Evolutionary conservation across 2,329 filamentous ascomycete species (phyloP).

Genomic region (Exophiala sideris): DNA sequence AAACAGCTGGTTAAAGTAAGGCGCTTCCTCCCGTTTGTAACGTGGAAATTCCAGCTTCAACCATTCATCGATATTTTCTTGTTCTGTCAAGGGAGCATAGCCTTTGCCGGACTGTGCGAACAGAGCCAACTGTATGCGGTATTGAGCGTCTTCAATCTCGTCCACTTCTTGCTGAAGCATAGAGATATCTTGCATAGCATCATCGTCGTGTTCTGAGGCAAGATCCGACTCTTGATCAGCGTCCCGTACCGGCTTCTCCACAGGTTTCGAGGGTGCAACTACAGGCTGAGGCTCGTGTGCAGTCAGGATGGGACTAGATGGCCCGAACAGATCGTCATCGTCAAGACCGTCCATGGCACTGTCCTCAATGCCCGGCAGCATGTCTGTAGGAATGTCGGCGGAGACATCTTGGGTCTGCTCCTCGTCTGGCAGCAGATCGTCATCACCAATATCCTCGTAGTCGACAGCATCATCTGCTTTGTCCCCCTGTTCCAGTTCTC

Average conservation of each 20-base stretch:
- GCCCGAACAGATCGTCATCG: conserved; percentile 37
- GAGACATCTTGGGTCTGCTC: conserved; percentile 30
- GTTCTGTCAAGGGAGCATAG: conserved; percentile 18
- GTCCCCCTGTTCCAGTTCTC: conserved; percentile 51
- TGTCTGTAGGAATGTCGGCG: conserved; percentile 12
- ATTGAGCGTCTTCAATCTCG: conserved; percentile 31
- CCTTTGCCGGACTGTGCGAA: conserved; percentile 45
- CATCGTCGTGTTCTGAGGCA: conserved; percentile 21
- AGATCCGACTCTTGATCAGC: conserved; percentile 20
- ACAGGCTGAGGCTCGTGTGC: conserved; percentile 6
- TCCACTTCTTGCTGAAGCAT: conserved; percentile 20
- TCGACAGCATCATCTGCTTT: conserved; percentile 93
- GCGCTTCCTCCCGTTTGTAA: conserved; percentile 70
- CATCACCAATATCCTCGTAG: conserved; percentile 86
- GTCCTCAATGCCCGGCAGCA: conserved; percentile 43
- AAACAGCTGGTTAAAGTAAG: conserved; percentile 78
- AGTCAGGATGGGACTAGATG: conserved; percentile 18
- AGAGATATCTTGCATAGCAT: conserved; percentile 20
- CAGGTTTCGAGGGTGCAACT: conserved; percentile 8
- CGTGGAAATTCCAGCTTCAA: conserved; percentile 71
- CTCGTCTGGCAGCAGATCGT: conserved; percentile 78
- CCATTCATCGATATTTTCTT: conserved; percentile 27
- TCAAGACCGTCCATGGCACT: conserved; percentile 53
- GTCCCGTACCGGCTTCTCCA: conserved; percentile 15
- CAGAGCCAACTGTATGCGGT: conserved; percentile 46